A percentile compares a stretch with the other conserved stretches of the same genome.
Conservation (phyloP, 164 flowering plant species). For the Saururus chinensis region DNA sequence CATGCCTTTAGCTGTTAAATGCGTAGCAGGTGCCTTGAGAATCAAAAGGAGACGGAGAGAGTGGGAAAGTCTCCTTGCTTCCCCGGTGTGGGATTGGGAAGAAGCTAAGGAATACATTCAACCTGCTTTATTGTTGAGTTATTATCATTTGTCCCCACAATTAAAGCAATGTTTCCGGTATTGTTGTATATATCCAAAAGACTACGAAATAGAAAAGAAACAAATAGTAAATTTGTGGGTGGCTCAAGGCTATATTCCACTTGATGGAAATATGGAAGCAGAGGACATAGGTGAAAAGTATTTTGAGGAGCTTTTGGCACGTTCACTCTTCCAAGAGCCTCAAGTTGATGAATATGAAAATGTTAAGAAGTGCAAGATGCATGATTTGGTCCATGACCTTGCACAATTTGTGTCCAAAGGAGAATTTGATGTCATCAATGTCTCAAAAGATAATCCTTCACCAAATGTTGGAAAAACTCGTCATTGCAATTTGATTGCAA, state of each 20-base stretch:
- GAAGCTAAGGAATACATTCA: not conserved
- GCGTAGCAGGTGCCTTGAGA: not conserved
- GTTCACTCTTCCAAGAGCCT: not conserved
- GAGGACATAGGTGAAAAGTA: too few relatives aligned
- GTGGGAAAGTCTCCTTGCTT: constrained; percentile 2
- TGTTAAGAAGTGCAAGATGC: too few relatives aligned
- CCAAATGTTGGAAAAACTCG: too few relatives aligned
- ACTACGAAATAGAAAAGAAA: not conserved
- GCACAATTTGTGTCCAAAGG: too few relatives aligned
- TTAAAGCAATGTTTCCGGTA: too few relatives aligned
- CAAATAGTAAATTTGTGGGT: not conserved
- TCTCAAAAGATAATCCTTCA: too few relatives aligned
- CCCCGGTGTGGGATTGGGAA: not conserved
- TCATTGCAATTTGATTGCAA: too few relatives aligned
- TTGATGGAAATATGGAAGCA: too few relatives aligned
- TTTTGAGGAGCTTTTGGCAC: constrained; percentile 1
- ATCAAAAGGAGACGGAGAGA: too few relatives aligned
- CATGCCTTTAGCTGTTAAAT: constrained; percentile 1
- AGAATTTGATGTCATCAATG: too few relatives aligned
- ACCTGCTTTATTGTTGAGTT: not conserved
- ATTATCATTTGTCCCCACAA: not conserved
- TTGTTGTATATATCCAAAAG: constrained; percentile 5
- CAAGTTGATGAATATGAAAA: not conserved
- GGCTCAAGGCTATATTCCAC: too few relatives aligned
- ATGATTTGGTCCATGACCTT: too few relatives aligned